A percentile compares a stretch with the other conserved stretches of the same genome.
These are phyloP conservation scores for Coemansia sp. DNA, from an alignment of 192 early-diverging fungal genomes.

Conservation along the genomic window DNA sequence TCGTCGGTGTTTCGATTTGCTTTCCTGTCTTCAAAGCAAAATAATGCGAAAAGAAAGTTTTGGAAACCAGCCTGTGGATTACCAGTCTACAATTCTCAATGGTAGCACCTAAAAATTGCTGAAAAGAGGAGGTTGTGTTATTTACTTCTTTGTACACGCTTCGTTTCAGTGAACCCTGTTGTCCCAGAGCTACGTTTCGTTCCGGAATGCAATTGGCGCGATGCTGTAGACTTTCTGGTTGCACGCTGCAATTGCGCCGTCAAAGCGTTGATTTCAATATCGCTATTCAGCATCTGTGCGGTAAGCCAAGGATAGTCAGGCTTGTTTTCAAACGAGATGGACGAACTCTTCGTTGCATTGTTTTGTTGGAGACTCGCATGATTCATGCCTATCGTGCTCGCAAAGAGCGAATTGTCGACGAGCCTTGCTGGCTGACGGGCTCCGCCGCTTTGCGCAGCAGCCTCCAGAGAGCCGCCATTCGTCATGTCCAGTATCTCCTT, in stretches of 20 bases:
- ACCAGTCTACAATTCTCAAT: no score
- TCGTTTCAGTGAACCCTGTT: conserved; percentile 1
- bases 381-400: neutral
- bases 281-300: conserved; percentile 25
- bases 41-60: no score
- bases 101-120: no score
- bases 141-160: neutral
- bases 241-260: neutral
- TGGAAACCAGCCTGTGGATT: no score
- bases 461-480: conserved; percentile 16
- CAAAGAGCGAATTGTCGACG: conserved; percentile 26
- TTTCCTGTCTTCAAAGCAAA: no score
- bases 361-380: neutral
- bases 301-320: conserved; percentile 34
- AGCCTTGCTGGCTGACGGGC: neutral
- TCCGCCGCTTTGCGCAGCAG: neutral
- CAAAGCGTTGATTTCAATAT: conserved; percentile 14
- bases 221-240: neutral
- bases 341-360: neutral
- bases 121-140: neutral
- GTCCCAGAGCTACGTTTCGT: neutral
- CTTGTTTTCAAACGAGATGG: conserved; percentile 5
- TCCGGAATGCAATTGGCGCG: neutral
- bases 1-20: no score
- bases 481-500: conserved; percentile 26